Base-by-base conservation (phyloP, 2,329 filamentous ascomycete genomes). In the Ceratocystis smalleyi region DNA sequence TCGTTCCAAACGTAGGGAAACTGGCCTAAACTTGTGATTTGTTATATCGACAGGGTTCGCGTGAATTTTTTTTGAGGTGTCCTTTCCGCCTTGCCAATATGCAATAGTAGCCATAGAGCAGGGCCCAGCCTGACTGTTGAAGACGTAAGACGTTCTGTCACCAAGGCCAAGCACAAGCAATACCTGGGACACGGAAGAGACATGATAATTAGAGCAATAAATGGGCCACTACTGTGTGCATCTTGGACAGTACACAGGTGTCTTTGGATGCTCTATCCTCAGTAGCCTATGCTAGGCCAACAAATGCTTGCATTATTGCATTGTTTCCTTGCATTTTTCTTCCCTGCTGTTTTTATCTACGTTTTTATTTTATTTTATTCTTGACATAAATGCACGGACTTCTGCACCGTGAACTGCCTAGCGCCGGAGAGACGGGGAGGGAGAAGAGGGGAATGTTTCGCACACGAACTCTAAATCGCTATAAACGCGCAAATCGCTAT, bases 331-430 rank as follows among this genome's bases (percentile, higher is more conserved):
- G 35, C 10, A 15, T 12, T 24, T 27, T 30, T 22, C 22, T 27
- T 15, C 12, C 12, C 49, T 15, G 49, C 19, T 15, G 12, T 5
- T 24, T 22, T 24, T 30, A 15, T 24, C 22, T 24, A 15, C 15
- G 24, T 54, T 5, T 54, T 24, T 54, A 12, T 54, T 47, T n/a
- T 8, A 15, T 47, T 47, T 19, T 47, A 22, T 47, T 54, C 49
- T 54, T 54, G 49, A 54, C 49, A 54, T 54, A 54, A 17, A 54
- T 54, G 49, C 49, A 54, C 49, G 49, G 49, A 54, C 49, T 54
- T 22, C 49, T 54, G 49, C 49, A 22, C 27, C 49, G 24, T 27
- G 49, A 54, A 54, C 49, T 27, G 49, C 22, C 49, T 54, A 54
- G 49, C 49, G 49, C 49, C 49, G 22, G 49, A 54, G 49, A 54